Evolutionary conservation across 768 basidiomycete genomes (phyloP), one percentile per base, ranked within the genome.

Genomic region (Psilocybe cubensis): DNA sequence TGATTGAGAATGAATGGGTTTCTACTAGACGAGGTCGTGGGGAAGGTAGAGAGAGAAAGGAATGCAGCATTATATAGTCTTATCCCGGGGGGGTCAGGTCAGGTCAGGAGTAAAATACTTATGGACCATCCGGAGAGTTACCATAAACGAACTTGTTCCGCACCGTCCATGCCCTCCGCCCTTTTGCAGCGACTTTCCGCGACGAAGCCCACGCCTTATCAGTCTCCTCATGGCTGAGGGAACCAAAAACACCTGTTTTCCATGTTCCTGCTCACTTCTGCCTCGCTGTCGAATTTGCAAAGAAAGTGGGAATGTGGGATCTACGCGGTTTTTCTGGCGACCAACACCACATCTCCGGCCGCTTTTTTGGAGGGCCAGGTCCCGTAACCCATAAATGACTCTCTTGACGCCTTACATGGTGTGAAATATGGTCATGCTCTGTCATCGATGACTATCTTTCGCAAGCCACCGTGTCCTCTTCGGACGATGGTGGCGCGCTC

Each of bases 11-110:
- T 29, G 47, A 18, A 29, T 43, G 53, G 57, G 54, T 52, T 62
- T 64, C 57, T 58, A 63, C 64, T 63, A 55, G 68, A 62, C 66
- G 63, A 60, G 63, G 60, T 52, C 49, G 61, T 65, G 62, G 58
- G 52, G 54, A 45, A 59, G 59, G 60, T 52, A 57, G 64, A 62
- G 63, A 52, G 47, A 63, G 64, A 50, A 67, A 60, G 58, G 56
- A 64, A 62, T 65, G 62, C 63, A 64, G 66, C 66, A 70, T 58
- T 60, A 62, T 58, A 63, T 62, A 55, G 62, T 62, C 11, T 38
- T 12, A 38, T 38, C 35, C 35, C 35, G n/a, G n/a, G n/a, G n/a
- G 35, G 14, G 35, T 38, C 31, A 33, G 31, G 35, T 38, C 31
- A 33, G 31, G 31, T 62, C 61, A 65, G 66, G 61, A 64, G 27